Conservation (phyloP, 2,329 filamentous ascomycete species). For the Arthrobotrys iridis region DNA sequence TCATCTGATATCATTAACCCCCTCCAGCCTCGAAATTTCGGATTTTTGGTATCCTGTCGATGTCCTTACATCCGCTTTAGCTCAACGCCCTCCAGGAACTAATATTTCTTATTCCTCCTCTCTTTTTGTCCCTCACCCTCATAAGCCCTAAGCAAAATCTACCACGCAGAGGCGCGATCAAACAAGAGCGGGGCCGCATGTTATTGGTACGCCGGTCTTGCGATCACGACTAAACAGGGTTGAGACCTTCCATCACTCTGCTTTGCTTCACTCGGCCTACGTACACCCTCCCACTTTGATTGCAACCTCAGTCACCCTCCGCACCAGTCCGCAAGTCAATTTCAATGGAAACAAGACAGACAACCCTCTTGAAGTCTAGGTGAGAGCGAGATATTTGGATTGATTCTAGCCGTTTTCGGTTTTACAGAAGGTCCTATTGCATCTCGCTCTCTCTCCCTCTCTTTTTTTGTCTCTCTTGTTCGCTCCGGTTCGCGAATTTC, state of each 20-base stretch:
- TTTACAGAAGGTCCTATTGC: constrained; percentile 1
- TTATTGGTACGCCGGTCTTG: neutral
- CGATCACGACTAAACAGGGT: constrained; percentile 34
- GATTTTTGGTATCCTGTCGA: neutral
- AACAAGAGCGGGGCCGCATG: constrained; percentile 5
- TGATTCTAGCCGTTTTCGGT: constrained; percentile 34
- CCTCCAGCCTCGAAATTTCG: neutral
- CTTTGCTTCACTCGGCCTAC: constrained; percentile 12
- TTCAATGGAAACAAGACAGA: constrained; percentile 34
- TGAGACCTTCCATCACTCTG: constrained; percentile 11
- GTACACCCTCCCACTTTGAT: neutral
- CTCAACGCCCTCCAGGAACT: neutral
- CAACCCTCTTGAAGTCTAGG: constrained; percentile 11
- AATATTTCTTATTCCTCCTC: constrained; percentile 6
- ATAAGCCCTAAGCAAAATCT: no score
- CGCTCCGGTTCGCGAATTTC: constrained; percentile 6
- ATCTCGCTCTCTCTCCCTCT: constrained; percentile 2
- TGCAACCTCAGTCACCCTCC: constrained; percentile 45
- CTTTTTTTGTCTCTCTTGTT: neutral
- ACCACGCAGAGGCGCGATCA: neutral
- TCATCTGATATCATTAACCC: constrained; percentile 22
- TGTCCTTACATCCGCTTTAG: constrained; percentile 14
- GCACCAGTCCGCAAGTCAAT: constrained; percentile 14
- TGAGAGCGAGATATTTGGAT: constrained; percentile 19
- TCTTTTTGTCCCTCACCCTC: no score